Percentiles rank a stretch among this genome's conserved stretches.
These are phyloP conservation scores for Pouteria glomerata DNA, from an alignment of 148 eudicot genomes.

Conservation along the genomic window DNA sequence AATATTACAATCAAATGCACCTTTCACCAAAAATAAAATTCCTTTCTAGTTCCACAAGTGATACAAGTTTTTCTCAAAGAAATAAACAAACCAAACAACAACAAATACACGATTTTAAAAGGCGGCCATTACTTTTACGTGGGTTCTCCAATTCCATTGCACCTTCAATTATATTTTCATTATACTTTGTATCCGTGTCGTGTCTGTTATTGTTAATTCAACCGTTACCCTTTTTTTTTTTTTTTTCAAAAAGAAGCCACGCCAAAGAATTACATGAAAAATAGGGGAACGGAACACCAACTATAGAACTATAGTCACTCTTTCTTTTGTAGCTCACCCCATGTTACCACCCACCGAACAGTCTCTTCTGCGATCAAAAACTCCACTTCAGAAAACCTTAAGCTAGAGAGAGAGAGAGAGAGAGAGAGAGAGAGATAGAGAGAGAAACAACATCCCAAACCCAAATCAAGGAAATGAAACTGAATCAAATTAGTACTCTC, in stretches of 20 bases:
- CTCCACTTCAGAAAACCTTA: not conserved
- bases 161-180: no score
- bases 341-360: not conserved
- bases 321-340: not conserved
- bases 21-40: conserved; percentile 2
- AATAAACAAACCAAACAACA: not conserved
- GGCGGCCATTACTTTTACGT: no score
- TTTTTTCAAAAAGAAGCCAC: no score
- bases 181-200: no score
- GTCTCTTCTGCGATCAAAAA: not conserved
- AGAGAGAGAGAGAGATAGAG: not conserved
- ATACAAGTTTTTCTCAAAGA: not conserved
- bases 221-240: no score
- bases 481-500: not conserved
- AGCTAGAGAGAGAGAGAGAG: not conserved
- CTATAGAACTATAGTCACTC: not conserved
- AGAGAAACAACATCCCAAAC: not conserved
- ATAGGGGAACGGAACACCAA: not conserved
- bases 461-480: not conserved
- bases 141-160: no score
- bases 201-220: no score
- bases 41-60: not conserved
- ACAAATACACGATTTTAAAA: no score
- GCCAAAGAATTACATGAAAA: not conserved
- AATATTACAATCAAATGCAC: conserved; percentile 10